Conservation (phyloP, 345 rosid species). For the Salix koriyanagi region DNA sequence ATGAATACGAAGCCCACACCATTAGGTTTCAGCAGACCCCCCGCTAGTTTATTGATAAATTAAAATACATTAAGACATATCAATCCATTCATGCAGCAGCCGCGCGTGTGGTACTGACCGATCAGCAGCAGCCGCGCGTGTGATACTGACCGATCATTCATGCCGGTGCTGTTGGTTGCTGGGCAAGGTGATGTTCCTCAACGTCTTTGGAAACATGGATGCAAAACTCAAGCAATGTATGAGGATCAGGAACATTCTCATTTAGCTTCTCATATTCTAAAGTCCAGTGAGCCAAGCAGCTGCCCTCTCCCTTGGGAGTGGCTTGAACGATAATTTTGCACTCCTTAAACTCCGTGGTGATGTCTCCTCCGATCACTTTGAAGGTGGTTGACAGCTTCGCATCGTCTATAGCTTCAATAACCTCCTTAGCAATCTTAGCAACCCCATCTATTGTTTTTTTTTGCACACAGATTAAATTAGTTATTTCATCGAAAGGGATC, state of each 20-base stretch:
- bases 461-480: too few relatives aligned
- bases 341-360: constrained; percentile 31
- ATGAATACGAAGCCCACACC: not conserved
- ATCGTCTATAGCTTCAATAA: constrained; percentile 33
- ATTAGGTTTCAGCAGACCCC: not conserved
- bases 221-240: not conserved
- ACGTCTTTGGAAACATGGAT: constrained; percentile 18
- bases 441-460: not conserved
- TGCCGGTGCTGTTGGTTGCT: not conserved
- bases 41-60: not conserved
- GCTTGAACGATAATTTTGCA: constrained; percentile 10
- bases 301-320: constrained; percentile 16
- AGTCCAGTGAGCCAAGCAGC: not conserved
- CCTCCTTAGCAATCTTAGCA: constrained; percentile 24
- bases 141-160: too few relatives aligned
- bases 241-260: constrained; percentile 10
- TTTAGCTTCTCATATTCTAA: constrained; percentile 1
- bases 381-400: constrained; percentile 29
- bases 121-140: too few relatives aligned
- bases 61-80: too few relatives aligned
- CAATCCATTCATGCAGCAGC: too few relatives aligned
- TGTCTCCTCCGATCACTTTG: constrained; percentile 37
- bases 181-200: constrained; percentile 10
- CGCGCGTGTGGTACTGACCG: too few relatives aligned
- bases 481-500: too few relatives aligned